A percentile compares a stretch with the other conserved stretches of the same genome.
phyloP scores from a whole-genome alignment of 139 green algal species.

The Coelastrella sp. region DNA sequence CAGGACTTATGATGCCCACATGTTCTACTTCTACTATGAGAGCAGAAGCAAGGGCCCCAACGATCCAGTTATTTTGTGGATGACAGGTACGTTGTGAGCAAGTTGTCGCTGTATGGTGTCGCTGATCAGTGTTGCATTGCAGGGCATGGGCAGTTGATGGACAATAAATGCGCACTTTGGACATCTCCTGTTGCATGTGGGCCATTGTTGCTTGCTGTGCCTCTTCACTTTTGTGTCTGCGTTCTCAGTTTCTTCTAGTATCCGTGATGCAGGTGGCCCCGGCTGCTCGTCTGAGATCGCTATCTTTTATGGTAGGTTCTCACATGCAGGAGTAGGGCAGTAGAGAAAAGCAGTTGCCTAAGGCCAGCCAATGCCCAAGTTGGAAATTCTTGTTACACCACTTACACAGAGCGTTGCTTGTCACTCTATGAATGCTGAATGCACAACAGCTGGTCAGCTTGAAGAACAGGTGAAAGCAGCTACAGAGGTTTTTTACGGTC shows the following conservation, averaged over 20 bases:
- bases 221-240: neutral
- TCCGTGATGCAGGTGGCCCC: slow-evolving; percentile 82
- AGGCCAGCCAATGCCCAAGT: neutral
- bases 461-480: too few relatives aligned
- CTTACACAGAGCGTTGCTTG: too few relatives aligned
- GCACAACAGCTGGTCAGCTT: too few relatives aligned
- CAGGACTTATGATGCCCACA: slow-evolving; percentile 54
- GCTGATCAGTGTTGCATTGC: too few relatives aligned
- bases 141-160: too few relatives aligned
- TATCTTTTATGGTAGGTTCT: slow-evolving; percentile 75
- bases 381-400: too few relatives aligned
- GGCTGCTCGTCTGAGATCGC: slow-evolving; percentile 94
- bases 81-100: slow-evolving; percentile 64
- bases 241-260: neutral
- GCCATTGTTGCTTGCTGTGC: neutral
- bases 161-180: too few relatives aligned
- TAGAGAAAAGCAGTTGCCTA: neutral
- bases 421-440: too few relatives aligned
- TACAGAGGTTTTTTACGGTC: too few relatives aligned
- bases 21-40: slow-evolving; percentile 95
- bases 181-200: too few relatives aligned
- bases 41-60: slow-evolving; percentile 48
- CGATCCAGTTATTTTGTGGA: slow-evolving; percentile 80
- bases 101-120: neutral
- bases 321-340: neutral